phyloP scores from a whole-genome alignment of 352 stramenopile genomes.

The Phytopythium ostracodes region DNA sequence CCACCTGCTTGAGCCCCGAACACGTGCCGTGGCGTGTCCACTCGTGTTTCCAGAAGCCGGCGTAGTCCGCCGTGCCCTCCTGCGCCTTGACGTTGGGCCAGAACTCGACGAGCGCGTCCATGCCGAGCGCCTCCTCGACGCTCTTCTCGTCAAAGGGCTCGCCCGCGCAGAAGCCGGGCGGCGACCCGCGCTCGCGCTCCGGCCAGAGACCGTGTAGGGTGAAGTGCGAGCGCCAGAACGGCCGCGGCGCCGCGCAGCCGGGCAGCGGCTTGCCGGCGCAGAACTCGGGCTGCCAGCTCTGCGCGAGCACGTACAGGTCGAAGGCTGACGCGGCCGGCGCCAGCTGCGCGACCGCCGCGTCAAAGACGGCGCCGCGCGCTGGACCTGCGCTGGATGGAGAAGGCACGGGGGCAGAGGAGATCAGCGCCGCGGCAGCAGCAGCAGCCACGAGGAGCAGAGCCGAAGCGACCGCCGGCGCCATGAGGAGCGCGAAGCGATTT shows the following conservation, averaged over 20 bases:
- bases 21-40: conserved; percentile 93
- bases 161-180: conserved; percentile 70
- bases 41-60: conserved; percentile 92
- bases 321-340: conserved; percentile 23
- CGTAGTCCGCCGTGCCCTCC: conserved; percentile 45
- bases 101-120: conserved; percentile 67
- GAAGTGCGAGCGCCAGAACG: conserved; percentile 82
- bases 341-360: conserved; percentile 19
- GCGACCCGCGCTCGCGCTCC: conserved; percentile 55
- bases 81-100: conserved; percentile 87
- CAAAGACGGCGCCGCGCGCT: conserved; percentile 24
- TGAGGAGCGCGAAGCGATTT: background rate
- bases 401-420: background rate
- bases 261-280: conserved; percentile 68
- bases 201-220: conserved; percentile 90
- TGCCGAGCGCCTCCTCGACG: conserved; percentile 62
- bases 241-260: conserved; percentile 57
- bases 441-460: conserved; percentile 1
- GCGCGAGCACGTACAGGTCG: conserved; percentile 89
- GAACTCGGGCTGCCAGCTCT: conserved; percentile 89
- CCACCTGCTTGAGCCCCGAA: conserved; percentile 76
- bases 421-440: background rate
- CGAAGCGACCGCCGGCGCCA: background rate
- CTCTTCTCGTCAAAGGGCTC: conserved; percentile 63
- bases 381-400: background rate